phyloP scores from a whole-genome alignment of 345 rosid species.

The Xanthoceras sorbifolium region DNA sequence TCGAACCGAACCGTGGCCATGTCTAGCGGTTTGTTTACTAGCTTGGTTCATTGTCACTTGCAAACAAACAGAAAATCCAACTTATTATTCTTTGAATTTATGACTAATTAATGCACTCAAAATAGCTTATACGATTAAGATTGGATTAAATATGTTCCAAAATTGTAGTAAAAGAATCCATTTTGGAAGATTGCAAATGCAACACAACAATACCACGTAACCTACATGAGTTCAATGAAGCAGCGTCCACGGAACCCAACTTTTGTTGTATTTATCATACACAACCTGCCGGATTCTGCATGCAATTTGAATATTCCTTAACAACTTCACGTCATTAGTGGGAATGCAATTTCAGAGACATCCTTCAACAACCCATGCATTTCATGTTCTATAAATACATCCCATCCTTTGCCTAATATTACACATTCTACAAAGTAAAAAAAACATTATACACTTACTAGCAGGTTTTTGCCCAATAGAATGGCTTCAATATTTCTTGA shows the following conservation, averaged over 20 bases:
- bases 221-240: background rate
- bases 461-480: background rate
- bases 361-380: background rate
- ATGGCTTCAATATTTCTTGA: background rate
- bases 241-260: slow-evolving; percentile 6
- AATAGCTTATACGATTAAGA: background rate
- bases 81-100: background rate
- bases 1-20: too few relatives aligned
- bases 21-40: too few relatives aligned
- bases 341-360: background rate
- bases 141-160: background rate
- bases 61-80: background rate
- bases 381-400: slow-evolving; percentile 5
- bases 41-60: background rate
- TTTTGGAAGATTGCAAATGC: background rate
- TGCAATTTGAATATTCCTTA: background rate
- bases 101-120: background rate
- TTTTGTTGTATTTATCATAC: background rate
- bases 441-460: background rate
- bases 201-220: background rate
- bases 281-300: slow-evolving; percentile 12
- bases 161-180: background rate
- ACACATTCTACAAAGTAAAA: background rate
- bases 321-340: background rate
- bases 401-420: background rate